Evolutionary conservation across 768 basidiomycete genomes (phyloP), one percentile per base, ranked within the genome.

Genomic region (Pisolithus albus): DNA sequence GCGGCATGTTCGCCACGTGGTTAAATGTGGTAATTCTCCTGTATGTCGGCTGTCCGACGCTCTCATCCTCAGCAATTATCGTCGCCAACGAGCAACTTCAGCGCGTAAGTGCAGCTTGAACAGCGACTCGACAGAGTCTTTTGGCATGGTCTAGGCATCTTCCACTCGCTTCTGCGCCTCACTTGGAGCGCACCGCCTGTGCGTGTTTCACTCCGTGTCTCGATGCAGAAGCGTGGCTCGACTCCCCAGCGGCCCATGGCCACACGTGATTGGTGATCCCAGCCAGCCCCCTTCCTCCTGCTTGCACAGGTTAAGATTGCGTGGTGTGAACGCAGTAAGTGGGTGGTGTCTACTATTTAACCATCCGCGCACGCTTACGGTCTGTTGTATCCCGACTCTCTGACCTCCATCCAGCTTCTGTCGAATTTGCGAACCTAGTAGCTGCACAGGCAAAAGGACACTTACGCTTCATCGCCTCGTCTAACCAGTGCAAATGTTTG

Each of bases 401-500:
- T 67, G 47, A 56, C 61, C 39, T 62, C 67, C 54, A 53, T 69
- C 59, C 68, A 58, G 59, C 65, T 69, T 55, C 66, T 57, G 61
- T 65, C 53, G 63, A 47, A 52, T 70, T 53, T 65, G 66, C 47
- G 64, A 65, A 43, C 56, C 61, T 59, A 55, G 59, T 57, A 66
- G 53, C 53, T 54, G 57, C 52, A 59, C 64, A 61, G 64, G 52
- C 55, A 57, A 56, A 55, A 53, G 44, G 58, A 51, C 56, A 56
- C 65, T 45, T 37, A 63, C 63, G n/a, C 64, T 64, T 38, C 70
- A 75, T 65, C 62, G 59, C 32, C 62, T 64, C 71, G 48, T 65
- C 77, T 43, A 71, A 76, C 67, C 71, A 78, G 64, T 74, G 75
- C 49, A 81, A 68, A 76, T 75, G 69, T 56, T 72, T 46, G 74